phyloP scores from a whole-genome alignment of 75 land plant genomes.

The Selaginella tamariscina region DNA sequence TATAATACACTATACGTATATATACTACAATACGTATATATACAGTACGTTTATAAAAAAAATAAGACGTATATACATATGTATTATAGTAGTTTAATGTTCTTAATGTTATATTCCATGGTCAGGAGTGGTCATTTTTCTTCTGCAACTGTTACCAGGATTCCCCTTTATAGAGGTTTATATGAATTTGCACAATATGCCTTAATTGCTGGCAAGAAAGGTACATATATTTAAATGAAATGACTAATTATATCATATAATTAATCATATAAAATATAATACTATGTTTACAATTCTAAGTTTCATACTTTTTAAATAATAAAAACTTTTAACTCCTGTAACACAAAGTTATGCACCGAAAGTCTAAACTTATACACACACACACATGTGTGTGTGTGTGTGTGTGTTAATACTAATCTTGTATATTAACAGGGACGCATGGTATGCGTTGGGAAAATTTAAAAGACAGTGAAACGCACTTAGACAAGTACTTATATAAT shows the following conservation, averaged over 20 bases:
- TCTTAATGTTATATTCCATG: background rate
- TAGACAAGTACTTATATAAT: constrained; percentile 54
- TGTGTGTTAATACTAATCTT: too few species aligned
- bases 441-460: constrained; percentile 71
- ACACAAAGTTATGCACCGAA: too few species aligned
- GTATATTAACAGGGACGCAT: constrained; percentile 30
- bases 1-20: background rate
- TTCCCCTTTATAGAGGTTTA: constrained; percentile 71
- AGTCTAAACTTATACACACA: too few species aligned
- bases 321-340: too few species aligned
- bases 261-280: too few species aligned
- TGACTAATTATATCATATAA: too few species aligned
- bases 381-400: too few species aligned
- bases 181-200: constrained; percentile 68
- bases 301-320: too few species aligned
- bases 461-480: constrained; percentile 51
- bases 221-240: too few species aligned
- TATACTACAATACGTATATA: background rate
- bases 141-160: constrained; percentile 76
- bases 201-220: constrained; percentile 31
- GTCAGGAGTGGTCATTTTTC: constrained; percentile 48
- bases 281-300: too few species aligned
- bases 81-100: background rate
- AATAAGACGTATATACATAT: background rate
- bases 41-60: background rate